These are phyloP conservation scores for Moniliella sp. DNA, from an alignment of 1,284 basidiomycete species.

Conservation along the genomic window DNA sequence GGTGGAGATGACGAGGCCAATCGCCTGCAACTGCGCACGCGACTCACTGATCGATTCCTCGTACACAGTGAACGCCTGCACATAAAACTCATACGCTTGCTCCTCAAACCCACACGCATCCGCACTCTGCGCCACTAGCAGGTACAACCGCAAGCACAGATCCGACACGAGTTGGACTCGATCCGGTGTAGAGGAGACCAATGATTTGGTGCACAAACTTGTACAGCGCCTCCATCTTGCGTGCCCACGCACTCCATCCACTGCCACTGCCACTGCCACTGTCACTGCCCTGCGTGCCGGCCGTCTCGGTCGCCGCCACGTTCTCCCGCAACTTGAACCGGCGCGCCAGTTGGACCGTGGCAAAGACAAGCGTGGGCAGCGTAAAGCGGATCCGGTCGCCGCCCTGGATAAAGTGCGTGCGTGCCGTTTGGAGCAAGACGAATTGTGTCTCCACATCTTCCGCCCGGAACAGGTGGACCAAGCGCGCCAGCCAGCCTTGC, in stretches of 20 bases:
- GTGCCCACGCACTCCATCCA: conserved; percentile 24
- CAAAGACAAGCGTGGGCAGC: conserved; percentile 23
- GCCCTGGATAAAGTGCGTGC: conserved; percentile 24
- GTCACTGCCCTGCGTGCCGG: too few relatives aligned
- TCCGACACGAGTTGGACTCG: conserved; percentile 29
- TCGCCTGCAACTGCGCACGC: conserved; percentile 25
- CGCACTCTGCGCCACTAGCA: conserved; percentile 26
- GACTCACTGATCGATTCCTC: conserved; percentile 31
- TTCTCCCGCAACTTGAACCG: conserved; percentile 19
- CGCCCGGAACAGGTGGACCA: conserved; percentile 28
- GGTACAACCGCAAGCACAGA: conserved; percentile 20
- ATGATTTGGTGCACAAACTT: conserved; percentile 32
- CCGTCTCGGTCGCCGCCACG: conserved; percentile 1
- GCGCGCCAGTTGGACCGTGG: conserved; percentile 24
- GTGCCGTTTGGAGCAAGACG: conserved; percentile 22
- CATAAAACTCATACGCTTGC: conserved; percentile 30
- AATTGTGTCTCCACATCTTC: conserved; percentile 26
- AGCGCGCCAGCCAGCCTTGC: conserved; percentile 27
- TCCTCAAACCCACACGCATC: conserved; percentile 29
- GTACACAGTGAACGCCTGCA: conserved; percentile 31
- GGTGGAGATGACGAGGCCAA: conserved; percentile 23
- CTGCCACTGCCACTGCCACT: too few relatives aligned
- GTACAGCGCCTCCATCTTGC: conserved; percentile 26
- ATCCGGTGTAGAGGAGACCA: conserved; percentile 25
- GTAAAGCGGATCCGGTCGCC: conserved; percentile 27